phyloP scores from a whole-genome alignment of 148 eudicot genomes.

The Dianthus caryophyllus region DNA sequence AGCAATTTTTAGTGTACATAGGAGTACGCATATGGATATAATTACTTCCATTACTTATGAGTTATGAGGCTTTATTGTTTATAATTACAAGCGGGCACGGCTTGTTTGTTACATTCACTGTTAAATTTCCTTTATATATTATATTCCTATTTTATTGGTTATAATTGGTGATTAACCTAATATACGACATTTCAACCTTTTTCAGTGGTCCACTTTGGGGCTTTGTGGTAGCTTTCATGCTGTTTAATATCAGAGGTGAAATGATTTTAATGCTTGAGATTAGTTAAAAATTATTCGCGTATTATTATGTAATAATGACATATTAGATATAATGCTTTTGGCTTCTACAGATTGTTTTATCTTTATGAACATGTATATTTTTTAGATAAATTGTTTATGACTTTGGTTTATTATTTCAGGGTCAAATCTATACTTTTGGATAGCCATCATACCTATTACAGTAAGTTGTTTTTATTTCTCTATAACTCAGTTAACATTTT shows the following conservation, averaged over 20 bases:
- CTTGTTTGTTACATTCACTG: background rate
- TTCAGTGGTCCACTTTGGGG: conserved; percentile 97
- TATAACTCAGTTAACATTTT: background rate
- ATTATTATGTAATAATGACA: background rate
- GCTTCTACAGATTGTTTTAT: background rate
- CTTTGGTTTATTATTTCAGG: conserved; percentile 44
- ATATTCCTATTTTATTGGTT: background rate
- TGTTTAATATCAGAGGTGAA: conserved; percentile 80
- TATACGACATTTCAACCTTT: conserved; percentile 16
- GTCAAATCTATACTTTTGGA: conserved; percentile 96
- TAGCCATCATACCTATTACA: conserved; percentile 79
- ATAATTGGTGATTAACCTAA: conserved; percentile 9
- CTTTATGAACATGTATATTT: background rate
- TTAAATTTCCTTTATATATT: background rate
- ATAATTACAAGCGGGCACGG: too few relatives aligned
- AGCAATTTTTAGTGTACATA: too few relatives aligned
- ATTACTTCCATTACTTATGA: too few relatives aligned
- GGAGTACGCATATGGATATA: too few relatives aligned
- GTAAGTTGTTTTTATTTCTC: conserved; percentile 48
- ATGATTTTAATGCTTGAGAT: background rate
- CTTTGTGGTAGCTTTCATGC: conserved; percentile 91
- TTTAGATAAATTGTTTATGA: background rate
- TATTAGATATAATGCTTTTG: background rate
- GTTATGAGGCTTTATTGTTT: too few relatives aligned
- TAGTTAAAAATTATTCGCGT: background rate